A percentile compares a stretch with the other conserved stretches of the same genome.
Conservation (phyloP, 2,329 filamentous ascomycete species). For the Furcasterigmium sp. region DNA sequence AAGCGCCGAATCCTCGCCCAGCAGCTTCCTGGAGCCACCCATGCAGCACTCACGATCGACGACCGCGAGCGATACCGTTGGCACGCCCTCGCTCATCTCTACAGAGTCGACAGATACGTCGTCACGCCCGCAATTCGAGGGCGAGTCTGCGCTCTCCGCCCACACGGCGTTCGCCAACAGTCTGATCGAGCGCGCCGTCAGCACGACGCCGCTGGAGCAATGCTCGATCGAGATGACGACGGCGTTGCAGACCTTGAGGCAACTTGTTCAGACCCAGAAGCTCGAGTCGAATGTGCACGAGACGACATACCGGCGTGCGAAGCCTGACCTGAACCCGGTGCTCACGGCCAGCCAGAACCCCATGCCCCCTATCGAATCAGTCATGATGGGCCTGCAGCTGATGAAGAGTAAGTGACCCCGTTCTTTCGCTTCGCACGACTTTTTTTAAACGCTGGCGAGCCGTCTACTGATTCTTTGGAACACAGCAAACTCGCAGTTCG, state of each 20-base stretch:
- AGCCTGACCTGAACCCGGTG: neutral
- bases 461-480: too few species aligned
- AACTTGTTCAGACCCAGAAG: constrained; percentile 9
- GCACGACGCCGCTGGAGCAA: constrained; percentile 8
- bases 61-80: neutral
- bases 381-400: constrained; percentile 9
- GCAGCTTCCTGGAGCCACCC: constrained; percentile 1
- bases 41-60: constrained; percentile 6
- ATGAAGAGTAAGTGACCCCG: constrained; percentile 4
- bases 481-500: constrained; percentile 4
- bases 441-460: too few species aligned
- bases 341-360: constrained; percentile 4
- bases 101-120: neutral
- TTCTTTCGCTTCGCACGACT: too few species aligned
- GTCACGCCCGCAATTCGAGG: constrained; percentile 12
- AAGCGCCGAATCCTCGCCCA: neutral
- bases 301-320: neutral
- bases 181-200: constrained; percentile 13
- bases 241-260: constrained; percentile 9
- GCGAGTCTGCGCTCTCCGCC: constrained; percentile 13
- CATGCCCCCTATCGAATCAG: constrained; percentile 10
- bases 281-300: constrained; percentile 5
- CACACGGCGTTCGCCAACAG: constrained; percentile 16
- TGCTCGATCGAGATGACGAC: constrained; percentile 15
- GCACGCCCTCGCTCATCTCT: neutral